Evolutionary conservation across 2,329 filamentous ascomycete genomes (phyloP), one percentile per base, ranked within the genome.

Genomic region (Eutypella sp.): DNA sequence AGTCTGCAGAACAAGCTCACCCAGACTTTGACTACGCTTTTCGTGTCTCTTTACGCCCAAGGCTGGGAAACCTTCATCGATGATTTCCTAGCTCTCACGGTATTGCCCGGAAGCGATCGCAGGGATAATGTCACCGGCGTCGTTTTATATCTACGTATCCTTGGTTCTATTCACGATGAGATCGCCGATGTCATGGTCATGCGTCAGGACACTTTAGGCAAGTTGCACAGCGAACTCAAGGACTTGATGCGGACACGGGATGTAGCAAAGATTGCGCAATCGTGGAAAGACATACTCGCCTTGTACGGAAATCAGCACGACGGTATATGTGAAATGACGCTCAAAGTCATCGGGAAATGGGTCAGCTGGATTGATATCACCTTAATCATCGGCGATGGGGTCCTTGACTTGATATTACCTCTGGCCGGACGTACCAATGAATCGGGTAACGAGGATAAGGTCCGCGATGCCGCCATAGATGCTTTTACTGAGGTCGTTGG

Each of bases 281-380:
- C 90, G 4, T 99, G 93, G 93, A 88, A 93, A 66, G 87, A 95
- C 60, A 85, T 99, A 38, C 76, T 99, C 45, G 76, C 81, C 10
- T 81, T 85, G 58, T 97, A 91, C 78, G 75, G 77, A 54, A 79
- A 79, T 60, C 75, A 82, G 47, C 81, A 86, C 55, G 84, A 90
- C 60, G 65, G 70, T 36, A 78, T 97, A 47, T 78, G 95, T 37
- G 90, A 96, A 65, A 84, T 95, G 76, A 91, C 88, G 57, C 76
- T 99, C 44, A 89, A 86, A 67, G 86, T 90, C n/a, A 82, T 99
- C 54, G 90, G 89, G 31, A 93, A 92, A 65, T 99, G 93, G 92
- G 90, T 96, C 49, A 95, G 90, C 76, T 99, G 93, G 93, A 95
- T 95, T 60, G 93, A 97, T 62, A 97, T 99, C 58, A 87, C 87